Base-by-base conservation (phyloP, 768 basidiomycete species). In the Tulasnella sp. region DNA sequence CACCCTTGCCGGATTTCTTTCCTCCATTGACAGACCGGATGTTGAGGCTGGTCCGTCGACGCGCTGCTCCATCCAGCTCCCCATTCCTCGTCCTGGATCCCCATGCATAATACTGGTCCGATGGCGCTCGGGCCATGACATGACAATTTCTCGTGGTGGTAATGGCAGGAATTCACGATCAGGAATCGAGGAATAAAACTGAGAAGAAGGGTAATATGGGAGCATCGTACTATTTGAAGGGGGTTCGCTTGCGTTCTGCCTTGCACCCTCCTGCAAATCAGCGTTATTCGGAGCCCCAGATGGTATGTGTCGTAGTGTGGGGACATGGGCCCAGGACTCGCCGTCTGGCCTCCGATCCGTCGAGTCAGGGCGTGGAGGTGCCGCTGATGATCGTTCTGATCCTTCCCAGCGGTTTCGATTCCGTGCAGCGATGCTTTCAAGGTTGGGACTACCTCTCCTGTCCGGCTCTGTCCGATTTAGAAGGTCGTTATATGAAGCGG, bases 81-180 rank as follows among this genome's bases (percentile, higher is more conserved):
- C 84, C 12, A 86, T 85, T 91, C 91, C 91, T 74, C 92, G 90
- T 86, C 87, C 90, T 37, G 89, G 87, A 77, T 89, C 77, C 1
- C 64, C 73, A 34, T 77, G 90, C 71, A 91, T 90, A 12, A 84
- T 86, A 77, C 91, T 79, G 86, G 88, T 89, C 12, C 85, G 88
- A 67, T 86, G 25, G 84, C 86, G 22, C 80, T 81, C 84, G 81
- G 76, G 78, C 78, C 76, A 80, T 81, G 68, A 69, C 45, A 37
- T 17, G 36, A 74, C 54, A 22, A 74, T 31, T n/a, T 49, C 73
- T 37, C 52, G 45, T 25, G 73, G 52, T 19, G 73, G 73, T 39
- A 74, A 31, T 7, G 40, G 71, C 22, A 72, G 29, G 15, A 64
- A 25, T 64, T 64, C 58, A 25, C 58, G 58, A 64, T 64, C 58